Conservation (phyloP, 257 asterid genomes). For the Nicotiana tomentosiformis region DNA sequence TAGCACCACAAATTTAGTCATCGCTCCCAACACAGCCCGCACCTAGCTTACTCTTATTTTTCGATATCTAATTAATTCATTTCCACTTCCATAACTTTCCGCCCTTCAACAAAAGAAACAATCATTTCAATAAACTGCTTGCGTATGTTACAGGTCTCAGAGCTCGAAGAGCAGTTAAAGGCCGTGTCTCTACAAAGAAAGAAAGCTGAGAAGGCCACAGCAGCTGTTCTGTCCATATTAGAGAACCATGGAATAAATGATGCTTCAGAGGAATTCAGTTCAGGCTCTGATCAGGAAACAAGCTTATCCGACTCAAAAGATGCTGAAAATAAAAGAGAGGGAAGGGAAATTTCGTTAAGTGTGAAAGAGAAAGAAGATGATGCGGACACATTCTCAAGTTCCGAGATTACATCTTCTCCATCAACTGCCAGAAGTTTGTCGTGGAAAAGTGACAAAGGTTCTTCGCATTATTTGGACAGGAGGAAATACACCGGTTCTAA, state of each 20-base stretch:
- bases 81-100: background rate
- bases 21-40: background rate
- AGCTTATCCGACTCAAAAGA: conserved; percentile 28
- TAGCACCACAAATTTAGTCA: background rate
- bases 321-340: conserved; percentile 24
- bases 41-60: background rate
- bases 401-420: conserved; percentile 66
- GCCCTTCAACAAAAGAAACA: background rate
- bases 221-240: conserved; percentile 69
- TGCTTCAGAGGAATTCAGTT: conserved; percentile 57
- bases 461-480: conserved; percentile 45
- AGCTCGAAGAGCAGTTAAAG: conserved; percentile 82
- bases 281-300: conserved; percentile 63
- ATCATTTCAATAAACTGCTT: background rate
- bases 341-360: conserved; percentile 32
- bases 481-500: conserved; percentile 48
- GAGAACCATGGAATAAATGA: conserved; percentile 65
- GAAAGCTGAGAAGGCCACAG: conserved; percentile 92
- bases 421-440: conserved; percentile 76
- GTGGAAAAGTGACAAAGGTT: conserved; percentile 69
- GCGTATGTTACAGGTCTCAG: conserved; percentile 43
- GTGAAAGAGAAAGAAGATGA: conserved; percentile 35
- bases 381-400: conserved; percentile 55
- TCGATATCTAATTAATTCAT: background rate
- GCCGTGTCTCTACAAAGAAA: conserved; percentile 64